Evolutionary conservation across 2,329 filamentous ascomycete species (phyloP).

Genomic region (Penicillium sp.): DNA sequence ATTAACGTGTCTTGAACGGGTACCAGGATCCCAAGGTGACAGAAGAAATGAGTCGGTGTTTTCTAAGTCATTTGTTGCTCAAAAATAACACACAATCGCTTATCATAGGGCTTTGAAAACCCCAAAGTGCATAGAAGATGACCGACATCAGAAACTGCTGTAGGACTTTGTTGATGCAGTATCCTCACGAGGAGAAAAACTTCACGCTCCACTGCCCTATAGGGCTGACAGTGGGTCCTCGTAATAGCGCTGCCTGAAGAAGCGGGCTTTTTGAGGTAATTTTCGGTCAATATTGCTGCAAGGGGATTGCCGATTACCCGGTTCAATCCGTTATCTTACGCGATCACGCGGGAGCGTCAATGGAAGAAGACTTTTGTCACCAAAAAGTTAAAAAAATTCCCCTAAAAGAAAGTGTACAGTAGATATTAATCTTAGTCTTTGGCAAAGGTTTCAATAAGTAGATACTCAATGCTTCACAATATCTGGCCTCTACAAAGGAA

Average conservation of each 20-base stretch:
- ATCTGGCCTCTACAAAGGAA: no score
- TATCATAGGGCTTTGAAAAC: not conserved
- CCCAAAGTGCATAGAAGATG: no score
- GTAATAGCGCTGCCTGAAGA: not conserved
- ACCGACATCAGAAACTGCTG: no score
- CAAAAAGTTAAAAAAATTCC: no score
- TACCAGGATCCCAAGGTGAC: not conserved
- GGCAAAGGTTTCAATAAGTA: no score
- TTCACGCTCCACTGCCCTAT: not conserved
- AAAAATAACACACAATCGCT: not conserved
- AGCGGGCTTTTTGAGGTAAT: not conserved
- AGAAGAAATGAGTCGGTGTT: not conserved
- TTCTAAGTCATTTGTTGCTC: not conserved
- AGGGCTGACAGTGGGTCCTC: not conserved
- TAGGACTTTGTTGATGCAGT: no score
- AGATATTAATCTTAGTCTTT: no score
- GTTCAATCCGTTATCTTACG: not conserved
- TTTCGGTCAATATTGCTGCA: not conserved
- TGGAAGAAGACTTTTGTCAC: no score
- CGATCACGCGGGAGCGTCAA: no score
- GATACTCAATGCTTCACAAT: no score
- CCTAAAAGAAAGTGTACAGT: no score
- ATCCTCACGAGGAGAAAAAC: no score
- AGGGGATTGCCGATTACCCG: not conserved
- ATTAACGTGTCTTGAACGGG: not conserved